Conservation (phyloP, 257 asterid species). For the Gardenia jasminoides region DNA sequence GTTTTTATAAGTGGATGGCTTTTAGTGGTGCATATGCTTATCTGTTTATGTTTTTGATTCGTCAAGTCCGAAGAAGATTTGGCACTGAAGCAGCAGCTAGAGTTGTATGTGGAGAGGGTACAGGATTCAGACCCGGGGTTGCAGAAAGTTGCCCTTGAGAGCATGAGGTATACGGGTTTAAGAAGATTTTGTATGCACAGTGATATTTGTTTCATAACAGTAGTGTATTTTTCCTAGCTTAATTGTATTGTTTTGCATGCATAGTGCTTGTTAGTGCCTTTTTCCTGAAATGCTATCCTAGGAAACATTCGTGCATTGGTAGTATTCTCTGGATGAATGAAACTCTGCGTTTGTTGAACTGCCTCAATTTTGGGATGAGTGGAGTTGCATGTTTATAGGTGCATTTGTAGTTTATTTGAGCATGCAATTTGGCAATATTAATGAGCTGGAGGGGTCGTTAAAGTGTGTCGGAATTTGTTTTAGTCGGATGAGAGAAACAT, state of each 20-base stretch:
- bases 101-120: conserved; percentile 87
- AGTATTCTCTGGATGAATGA: not conserved
- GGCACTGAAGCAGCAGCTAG: conserved; percentile 88
- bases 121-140: conserved; percentile 83
- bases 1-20: not conserved
- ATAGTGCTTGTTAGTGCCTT: not conserved
- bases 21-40: not conserved
- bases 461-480: not conserved
- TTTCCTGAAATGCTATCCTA: not conserved
- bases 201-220: not conserved
- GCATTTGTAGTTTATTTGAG: not conserved
- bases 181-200: not conserved
- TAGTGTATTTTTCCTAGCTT: not conserved
- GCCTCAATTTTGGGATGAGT: not conserved
- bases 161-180: conserved; percentile 67
- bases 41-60: conserved; percentile 3
- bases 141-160: conserved; percentile 85
- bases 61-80: conserved; percentile 89
- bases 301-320: not conserved
- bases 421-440: not conserved
- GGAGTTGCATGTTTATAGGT: not conserved
- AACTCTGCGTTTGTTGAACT: not conserved
- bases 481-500: not conserved
- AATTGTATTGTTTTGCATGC: not conserved
- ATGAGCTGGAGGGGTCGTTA: not conserved